These are phyloP conservation scores for Isatis tinctoria DNA, from an alignment of 345 rosid genomes.

Conservation along the genomic window DNA sequence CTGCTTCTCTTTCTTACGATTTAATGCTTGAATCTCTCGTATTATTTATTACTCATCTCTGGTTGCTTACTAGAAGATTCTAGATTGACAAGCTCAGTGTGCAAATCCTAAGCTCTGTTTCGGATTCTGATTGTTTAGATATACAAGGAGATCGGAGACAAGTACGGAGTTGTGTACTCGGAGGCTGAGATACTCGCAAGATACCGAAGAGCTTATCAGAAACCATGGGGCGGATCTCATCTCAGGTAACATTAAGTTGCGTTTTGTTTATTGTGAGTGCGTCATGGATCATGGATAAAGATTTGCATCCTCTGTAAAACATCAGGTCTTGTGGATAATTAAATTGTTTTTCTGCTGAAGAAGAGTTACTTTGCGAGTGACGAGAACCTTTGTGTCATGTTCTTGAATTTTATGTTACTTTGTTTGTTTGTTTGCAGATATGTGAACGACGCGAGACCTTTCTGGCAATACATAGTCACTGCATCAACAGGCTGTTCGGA, in stretches of 20 bases:
- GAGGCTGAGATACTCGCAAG: constrained; percentile 82
- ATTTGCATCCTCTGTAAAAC: neutral
- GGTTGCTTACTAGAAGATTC: neutral
- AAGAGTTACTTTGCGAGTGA: neutral
- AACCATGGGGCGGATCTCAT: constrained; percentile 95
- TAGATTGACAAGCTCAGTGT: neutral
- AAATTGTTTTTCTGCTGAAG: neutral
- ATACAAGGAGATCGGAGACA: constrained; percentile 80
- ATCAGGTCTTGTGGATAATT: neutral
- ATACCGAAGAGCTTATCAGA: constrained; percentile 87
- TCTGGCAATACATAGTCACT: constrained; percentile 90
- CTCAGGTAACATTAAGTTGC: constrained; percentile 52
- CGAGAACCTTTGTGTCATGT: neutral
- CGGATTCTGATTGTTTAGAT: constrained; percentile 44
- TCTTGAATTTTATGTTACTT: neutral
- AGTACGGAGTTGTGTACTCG: constrained; percentile 84
- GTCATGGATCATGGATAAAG: neutral
- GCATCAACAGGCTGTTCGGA: constrained; percentile 92
- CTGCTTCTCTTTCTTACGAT: no score
- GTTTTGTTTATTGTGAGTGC: neutral
- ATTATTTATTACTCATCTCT: neutral
- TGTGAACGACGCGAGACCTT: constrained; percentile 89
- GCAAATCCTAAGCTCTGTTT: neutral
- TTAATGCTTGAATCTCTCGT: neutral
- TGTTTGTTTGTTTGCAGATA: constrained; percentile 46